Base-by-base conservation (phyloP, 441 rosid genomes). In the Euphorbia celastroides region DNA sequence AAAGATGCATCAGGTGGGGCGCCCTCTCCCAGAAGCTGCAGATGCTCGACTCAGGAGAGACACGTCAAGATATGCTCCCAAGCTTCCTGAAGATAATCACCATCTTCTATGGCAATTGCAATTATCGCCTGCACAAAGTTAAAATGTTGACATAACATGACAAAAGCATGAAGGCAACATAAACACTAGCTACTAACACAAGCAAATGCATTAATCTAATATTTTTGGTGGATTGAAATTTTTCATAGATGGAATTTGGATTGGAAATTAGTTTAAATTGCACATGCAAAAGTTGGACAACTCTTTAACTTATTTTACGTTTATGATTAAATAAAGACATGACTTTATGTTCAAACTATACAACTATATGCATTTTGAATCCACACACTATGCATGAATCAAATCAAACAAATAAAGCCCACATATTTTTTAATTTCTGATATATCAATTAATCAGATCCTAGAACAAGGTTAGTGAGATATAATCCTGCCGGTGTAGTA, bases 41-140 rank as follows among this genome's bases (percentile, higher is more conserved):
- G 84, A 81, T 92, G 97, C 78, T 92, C 98, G 71, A 92, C 88
- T 72, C 98, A 84, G 64, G 99, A 92, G 67, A 94, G 97, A 75
- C 99, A 95, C 48, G 90, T 95, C 74, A 95, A 74, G 70, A 92
- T 90, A 78, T 92, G 99, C 79, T 90, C 98, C 98, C 97, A 94
- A 48, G 98, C 88, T 75, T 90, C 99, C 63, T 92, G 97, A 71
- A 95, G 93, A 83, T 87, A 73, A 78, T 95, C 85, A 69, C 98
- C 98, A 84, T 95, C 98, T 75, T 95, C 98, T 75, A 92, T 85
- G 54, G 98, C 99, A 63, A 90, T 88, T 67, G 91, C 71, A 79
- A 95, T 92, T 68, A 92, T 92, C 62, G 96, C 89, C 99, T 90
- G 90, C 72, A 74, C 5, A 68, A 64, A 74, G 67, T 57, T 67